Percentiles rank a stretch among this genome's conserved stretches.
Conservation (phyloP, 2,329 filamentous ascomycete genomes). For the Xylariaceae sp. region DNA sequence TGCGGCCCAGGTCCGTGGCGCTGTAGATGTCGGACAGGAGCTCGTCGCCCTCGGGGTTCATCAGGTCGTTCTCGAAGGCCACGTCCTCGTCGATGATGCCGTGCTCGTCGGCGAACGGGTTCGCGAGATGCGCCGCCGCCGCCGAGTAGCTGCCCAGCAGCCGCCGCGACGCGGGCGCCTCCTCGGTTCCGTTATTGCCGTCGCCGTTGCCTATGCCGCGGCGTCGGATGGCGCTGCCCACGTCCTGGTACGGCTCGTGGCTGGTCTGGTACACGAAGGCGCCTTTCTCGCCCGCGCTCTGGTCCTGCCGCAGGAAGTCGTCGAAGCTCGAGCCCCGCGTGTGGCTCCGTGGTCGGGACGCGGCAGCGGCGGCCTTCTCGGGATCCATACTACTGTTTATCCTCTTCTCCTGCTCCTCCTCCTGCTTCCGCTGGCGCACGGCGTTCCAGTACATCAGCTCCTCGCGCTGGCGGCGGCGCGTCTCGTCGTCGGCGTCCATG, state of each 20-base stretch:
- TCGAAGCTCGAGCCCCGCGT: slow-evolving; percentile 44
- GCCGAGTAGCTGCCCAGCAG: too few relatives aligned
- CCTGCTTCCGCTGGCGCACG: slow-evolving; percentile 41
- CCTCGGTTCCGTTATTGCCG: slow-evolving; percentile 38
- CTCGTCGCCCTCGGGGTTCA: slow-evolving; percentile 40
- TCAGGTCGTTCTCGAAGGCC: slow-evolving; percentile 31
- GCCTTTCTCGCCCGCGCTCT: slow-evolving; percentile 40
- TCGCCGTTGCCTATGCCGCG: slow-evolving; percentile 42
- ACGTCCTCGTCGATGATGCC: slow-evolving; percentile 45
- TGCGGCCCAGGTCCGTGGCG: slow-evolving; percentile 38
- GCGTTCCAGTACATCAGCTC: slow-evolving; percentile 61
- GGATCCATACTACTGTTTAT: too few relatives aligned
- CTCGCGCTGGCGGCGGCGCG: slow-evolving; percentile 52
- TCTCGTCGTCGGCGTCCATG: slow-evolving; percentile 57
- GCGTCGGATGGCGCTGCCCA: slow-evolving; percentile 40
- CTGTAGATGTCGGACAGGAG: slow-evolving; percentile 49
- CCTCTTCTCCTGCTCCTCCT: slow-evolving; percentile 23
- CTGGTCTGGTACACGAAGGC: slow-evolving; percentile 53
- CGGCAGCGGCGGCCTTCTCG: slow-evolving; percentile 17
- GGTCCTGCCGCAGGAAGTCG: slow-evolving; percentile 48
- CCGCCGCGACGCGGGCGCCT: too few relatives aligned
- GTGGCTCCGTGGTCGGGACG: slow-evolving; percentile 14
- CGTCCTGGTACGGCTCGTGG: slow-evolving; percentile 34
- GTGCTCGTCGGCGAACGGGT: slow-evolving; percentile 54
- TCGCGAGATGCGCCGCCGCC: too few relatives aligned